Conservation (phyloP, 768 basidiomycete genomes). For the Clathrus columnatus region DNA sequence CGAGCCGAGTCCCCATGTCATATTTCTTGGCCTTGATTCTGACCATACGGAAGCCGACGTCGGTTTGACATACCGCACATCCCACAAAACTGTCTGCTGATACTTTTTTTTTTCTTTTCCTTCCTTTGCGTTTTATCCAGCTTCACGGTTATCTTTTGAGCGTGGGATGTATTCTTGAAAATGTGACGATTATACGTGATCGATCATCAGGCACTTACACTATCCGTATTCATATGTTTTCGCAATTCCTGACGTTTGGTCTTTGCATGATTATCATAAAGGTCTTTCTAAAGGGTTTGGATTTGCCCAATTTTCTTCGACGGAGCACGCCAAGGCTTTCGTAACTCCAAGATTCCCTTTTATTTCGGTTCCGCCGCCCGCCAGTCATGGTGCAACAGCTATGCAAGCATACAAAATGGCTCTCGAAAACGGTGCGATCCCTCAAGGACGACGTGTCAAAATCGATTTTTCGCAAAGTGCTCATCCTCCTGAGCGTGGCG, state of each 20-base stretch:
- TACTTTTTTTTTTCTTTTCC: constrained; percentile 18
- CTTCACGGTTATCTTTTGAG: constrained; percentile 70
- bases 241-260: constrained; percentile 63
- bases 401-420: constrained; percentile 65
- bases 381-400: constrained; percentile 77
- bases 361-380: constrained; percentile 85
- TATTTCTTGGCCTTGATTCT: constrained; percentile 88
- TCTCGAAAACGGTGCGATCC: constrained; percentile 58
- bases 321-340: constrained; percentile 84
- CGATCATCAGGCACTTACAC: constrained; percentile 91
- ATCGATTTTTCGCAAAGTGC: constrained; percentile 93
- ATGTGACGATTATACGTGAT: constrained; percentile 93
- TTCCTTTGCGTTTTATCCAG: constrained; percentile 35
- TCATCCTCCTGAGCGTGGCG: constrained; percentile 57
- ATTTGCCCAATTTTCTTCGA: constrained; percentile 85
- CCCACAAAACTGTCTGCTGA: constrained; percentile 23
- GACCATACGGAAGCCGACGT: constrained; percentile 93
- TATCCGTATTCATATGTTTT: constrained; percentile 58
- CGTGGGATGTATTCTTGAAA: constrained; percentile 69
- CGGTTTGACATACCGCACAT: constrained; percentile 30
- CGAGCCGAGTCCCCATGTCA: constrained; percentile 86
- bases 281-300: constrained; percentile 94
- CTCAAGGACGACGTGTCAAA: constrained; percentile 81
- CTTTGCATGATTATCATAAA: constrained; percentile 57
- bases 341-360: constrained; percentile 88